These are phyloP conservation scores for Aspergillus sclerotialis DNA, from an alignment of 2,329 filamentous ascomycete genomes.

Conservation along the genomic window DNA sequence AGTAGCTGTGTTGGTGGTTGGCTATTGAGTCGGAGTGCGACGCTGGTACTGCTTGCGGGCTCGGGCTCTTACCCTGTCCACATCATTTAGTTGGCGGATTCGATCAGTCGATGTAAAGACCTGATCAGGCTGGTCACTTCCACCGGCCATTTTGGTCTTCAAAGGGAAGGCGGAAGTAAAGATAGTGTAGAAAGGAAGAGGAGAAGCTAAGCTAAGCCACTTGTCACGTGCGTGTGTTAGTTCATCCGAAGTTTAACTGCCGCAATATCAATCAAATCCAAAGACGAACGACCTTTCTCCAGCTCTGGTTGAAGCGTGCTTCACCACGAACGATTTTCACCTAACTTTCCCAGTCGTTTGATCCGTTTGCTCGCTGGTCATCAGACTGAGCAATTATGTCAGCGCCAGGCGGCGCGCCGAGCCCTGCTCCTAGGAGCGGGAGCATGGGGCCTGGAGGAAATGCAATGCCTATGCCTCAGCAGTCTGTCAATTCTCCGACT, in stretches of 20 bases:
- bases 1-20: not conserved
- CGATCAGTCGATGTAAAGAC: slow-evolving; percentile 68
- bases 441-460: slow-evolving; percentile 41
- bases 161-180: too few species aligned
- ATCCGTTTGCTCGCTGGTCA: not conserved
- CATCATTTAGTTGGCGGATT: slow-evolving; percentile 70
- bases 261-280: not conserved
- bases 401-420: slow-evolving; percentile 40
- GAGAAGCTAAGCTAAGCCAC: slow-evolving; percentile 1
- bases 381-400: slow-evolving; percentile 40
- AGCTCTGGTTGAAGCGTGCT: too few species aligned
- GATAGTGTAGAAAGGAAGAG: not conserved
- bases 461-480: slow-evolving; percentile 41
- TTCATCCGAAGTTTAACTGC: not conserved
- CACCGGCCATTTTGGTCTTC: slow-evolving; percentile 15
- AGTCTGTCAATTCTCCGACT: slow-evolving; percentile 39
- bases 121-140: slow-evolving; percentile 18
- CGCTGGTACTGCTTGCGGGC: too few species aligned
- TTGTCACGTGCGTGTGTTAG: not conserved
- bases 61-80: slow-evolving; percentile 71
- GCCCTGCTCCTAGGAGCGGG: slow-evolving; percentile 42
- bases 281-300: not conserved
- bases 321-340: too few species aligned
- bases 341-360: not conserved
- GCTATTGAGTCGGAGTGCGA: slow-evolving; percentile 1